Percentiles rank a stretch among this genome's conserved stretches.
Evolutionary conservation across 306 rosid genomes (phyloP).

Genomic region (Pyrus bretschneideri): DNA sequence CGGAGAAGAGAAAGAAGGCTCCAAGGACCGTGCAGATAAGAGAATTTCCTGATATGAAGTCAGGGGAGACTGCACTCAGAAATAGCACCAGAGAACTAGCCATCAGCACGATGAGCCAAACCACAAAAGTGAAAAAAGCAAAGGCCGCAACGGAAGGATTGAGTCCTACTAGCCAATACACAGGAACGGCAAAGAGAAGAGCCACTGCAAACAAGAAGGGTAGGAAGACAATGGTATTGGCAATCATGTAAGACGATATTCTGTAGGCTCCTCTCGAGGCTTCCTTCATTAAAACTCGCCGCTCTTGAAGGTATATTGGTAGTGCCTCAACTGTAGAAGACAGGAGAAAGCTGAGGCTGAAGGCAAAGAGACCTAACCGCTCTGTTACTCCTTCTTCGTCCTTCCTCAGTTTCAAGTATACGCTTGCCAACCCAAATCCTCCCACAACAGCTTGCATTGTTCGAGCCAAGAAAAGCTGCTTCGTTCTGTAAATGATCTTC

Average conservation of each 20-base stretch:
- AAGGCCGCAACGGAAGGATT: constrained; percentile 67
- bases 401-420: constrained; percentile 52
- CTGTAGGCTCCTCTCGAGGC: constrained; percentile 75
- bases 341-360: constrained; percentile 77
- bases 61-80: constrained; percentile 77
- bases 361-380: constrained; percentile 72
- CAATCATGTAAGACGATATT: constrained; percentile 74
- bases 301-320: constrained; percentile 82
- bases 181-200: constrained; percentile 55
- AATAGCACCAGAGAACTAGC: constrained; percentile 84
- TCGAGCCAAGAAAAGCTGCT: constrained; percentile 76
- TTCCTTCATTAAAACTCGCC: constrained; percentile 82
- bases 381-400: constrained; percentile 73
- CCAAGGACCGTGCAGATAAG: constrained; percentile 82
- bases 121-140: constrained; percentile 61
- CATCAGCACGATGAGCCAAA: constrained; percentile 87
- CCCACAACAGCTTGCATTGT: constrained; percentile 86
- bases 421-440: constrained; percentile 79
- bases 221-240: constrained; percentile 73
- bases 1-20: constrained; percentile 81
- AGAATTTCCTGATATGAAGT: constrained; percentile 85
- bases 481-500: constrained; percentile 80
- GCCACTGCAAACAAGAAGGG: constrained; percentile 78
- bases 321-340: constrained; percentile 92
- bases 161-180: constrained; percentile 84